phyloP scores from a whole-genome alignment of 345 rosid species.

The Pistacia integerrima region DNA sequence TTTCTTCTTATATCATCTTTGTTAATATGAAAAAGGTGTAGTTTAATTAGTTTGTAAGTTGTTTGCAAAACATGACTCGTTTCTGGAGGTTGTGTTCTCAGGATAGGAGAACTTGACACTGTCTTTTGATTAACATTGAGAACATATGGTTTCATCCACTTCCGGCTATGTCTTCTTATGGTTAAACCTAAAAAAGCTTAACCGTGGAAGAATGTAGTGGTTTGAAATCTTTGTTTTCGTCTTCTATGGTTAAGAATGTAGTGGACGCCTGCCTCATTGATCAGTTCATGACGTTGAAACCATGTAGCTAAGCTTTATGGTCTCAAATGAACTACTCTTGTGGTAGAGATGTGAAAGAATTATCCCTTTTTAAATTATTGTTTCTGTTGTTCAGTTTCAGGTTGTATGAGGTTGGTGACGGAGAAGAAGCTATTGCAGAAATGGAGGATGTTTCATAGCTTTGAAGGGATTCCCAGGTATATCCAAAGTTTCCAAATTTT shows the following conservation, averaged over 20 bases:
- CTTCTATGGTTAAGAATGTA: slow-evolving; percentile 10
- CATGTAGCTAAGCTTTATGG: no score
- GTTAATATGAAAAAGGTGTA: not conserved
- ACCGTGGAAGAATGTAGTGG: accelerated
- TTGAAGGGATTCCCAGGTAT: no score
- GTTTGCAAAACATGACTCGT: not conserved
- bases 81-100: not conserved
- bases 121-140: not conserved
- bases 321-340: no score
- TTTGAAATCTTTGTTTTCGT: slow-evolving; percentile 6
- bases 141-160: slow-evolving; percentile 6
- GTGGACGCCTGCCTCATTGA: not conserved
- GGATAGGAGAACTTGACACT: slow-evolving; percentile 3
- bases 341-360: no score
- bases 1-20: no score
- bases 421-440: slow-evolving; percentile 61
- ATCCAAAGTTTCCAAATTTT: no score
- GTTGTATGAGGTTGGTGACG: slow-evolving; percentile 55
- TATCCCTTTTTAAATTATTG: no score
- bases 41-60: no score
- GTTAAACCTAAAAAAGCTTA: not conserved
- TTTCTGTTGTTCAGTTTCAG: no score
- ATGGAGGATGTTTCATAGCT: no score
- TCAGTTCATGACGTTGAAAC: no score
- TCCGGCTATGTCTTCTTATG: not conserved